Evolutionary conservation across 176 grass and related monocot genomes (phyloP).

Genomic region (Avena atlantica): DNA sequence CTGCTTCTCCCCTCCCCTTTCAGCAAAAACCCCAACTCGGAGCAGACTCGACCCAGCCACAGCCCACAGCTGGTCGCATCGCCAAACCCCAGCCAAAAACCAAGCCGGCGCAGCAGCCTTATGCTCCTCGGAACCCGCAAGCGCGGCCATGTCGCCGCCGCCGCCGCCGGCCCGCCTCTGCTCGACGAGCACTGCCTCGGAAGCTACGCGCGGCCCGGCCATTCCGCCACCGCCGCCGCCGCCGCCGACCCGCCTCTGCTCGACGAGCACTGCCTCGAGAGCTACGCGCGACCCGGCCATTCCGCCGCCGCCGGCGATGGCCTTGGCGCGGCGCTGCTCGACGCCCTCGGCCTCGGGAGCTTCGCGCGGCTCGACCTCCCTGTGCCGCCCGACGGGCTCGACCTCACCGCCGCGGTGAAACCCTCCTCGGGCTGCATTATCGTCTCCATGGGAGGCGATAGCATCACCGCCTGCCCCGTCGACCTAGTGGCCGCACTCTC

Average conservation of each 20-base stretch:
- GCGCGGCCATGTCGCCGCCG: neutral
- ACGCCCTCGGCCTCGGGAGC: constrained; percentile 17
- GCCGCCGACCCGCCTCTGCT: neutral
- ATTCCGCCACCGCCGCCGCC: neutral
- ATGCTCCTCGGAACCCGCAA: neutral
- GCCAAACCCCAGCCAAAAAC: constrained; percentile 34
- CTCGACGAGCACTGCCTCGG: neutral
- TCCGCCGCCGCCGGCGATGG: neutral
- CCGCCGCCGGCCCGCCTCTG: neutral
- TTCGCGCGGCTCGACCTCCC: constrained; percentile 39
- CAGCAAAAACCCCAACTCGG: constrained; percentile 40
- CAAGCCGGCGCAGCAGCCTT: neutral
- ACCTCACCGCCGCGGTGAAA: constrained; percentile 34
- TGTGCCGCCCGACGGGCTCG: neutral
- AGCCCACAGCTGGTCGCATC: neutral
- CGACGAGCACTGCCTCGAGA: neutral
- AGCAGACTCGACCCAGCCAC: constrained; percentile 14
- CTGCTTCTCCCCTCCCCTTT: constrained; percentile 14
- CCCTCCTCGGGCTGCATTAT: neutral
- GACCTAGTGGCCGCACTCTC: constrained; percentile 35
- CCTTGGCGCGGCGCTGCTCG: neutral
- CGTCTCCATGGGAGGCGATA: neutral
- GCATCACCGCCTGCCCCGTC: neutral
- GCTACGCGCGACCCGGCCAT: neutral
- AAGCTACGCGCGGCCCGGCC: neutral